These are phyloP conservation scores for Coriolopsis trogii DNA, from an alignment of 1,284 basidiomycete species.

Conservation along the genomic window DNA sequence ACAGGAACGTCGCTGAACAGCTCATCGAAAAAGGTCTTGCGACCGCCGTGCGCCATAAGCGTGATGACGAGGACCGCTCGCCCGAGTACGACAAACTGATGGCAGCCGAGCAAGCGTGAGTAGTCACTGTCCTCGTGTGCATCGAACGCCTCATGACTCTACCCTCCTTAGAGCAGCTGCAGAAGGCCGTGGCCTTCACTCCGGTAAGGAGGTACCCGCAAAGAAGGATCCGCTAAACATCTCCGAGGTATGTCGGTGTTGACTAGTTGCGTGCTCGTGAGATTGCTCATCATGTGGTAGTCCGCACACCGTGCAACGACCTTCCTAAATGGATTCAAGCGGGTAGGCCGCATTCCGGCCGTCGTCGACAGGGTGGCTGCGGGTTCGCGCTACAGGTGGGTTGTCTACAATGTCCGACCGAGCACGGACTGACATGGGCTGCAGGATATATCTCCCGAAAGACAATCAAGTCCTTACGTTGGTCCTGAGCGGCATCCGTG, in stretches of 20 bases:
- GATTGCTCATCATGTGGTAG: slow-evolving; percentile 38
- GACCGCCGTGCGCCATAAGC: slow-evolving; percentile 87
- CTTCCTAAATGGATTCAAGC: slow-evolving; percentile 92
- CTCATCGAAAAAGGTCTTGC: slow-evolving; percentile 93
- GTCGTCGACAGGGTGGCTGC: slow-evolving; percentile 94
- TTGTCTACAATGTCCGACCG: slow-evolving; percentile 1
- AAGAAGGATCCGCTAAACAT: slow-evolving; percentile 82
- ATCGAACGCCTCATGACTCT: background rate
- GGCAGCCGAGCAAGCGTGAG: slow-evolving; percentile 89
- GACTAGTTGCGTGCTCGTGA: background rate
- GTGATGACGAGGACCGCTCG: slow-evolving; percentile 95
- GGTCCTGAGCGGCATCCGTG: slow-evolving; percentile 85
- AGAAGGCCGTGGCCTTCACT: slow-evolving; percentile 89
- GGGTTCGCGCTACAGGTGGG: slow-evolving; percentile 91
- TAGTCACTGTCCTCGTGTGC: slow-evolving; percentile 15
- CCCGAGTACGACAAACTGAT: slow-evolving; percentile 95
- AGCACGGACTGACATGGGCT: background rate
- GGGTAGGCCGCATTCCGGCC: slow-evolving; percentile 80
- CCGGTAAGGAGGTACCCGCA: slow-evolving; percentile 82
- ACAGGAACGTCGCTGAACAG: slow-evolving; percentile 89
- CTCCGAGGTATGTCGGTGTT: slow-evolving; percentile 64
- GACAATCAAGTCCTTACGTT: slow-evolving; percentile 91
- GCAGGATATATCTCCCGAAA: slow-evolving; percentile 83
- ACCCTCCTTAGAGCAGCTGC: slow-evolving; percentile 62
- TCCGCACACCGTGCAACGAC: slow-evolving; percentile 75